Base-by-base conservation (phyloP, 305 asterid genomes). In the Withania somnifera region DNA sequence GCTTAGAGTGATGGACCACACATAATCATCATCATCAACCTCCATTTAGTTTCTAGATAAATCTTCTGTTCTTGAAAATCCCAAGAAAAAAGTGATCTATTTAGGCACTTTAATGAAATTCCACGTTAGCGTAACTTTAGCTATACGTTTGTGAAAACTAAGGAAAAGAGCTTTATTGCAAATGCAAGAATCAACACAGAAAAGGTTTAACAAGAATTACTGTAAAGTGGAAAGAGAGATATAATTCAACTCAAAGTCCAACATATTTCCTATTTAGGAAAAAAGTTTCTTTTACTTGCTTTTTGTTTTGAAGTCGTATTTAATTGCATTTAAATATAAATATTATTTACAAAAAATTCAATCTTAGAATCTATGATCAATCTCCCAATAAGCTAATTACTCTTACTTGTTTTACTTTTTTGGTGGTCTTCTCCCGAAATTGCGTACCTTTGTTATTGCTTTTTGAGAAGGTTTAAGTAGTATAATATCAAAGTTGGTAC, bases 101-200 rank as follows among this genome's bases (percentile, higher is more conserved):
- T 53, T 56, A 71, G 85, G 42, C 83, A 64, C 69, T 54, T 87
- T 40, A 79, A 78, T 38, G 53, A 73, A 78, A 60, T 61, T 85
- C 81, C 87, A 87, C 81, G 81, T 73, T 84, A 79, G 85, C 89
- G 86, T 85, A 60, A 85, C 89, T 91, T 91, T 88, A 87, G 86
- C 82, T 88, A 82, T 85, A 88, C 90, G 91, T 85, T 89, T 87
- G 93, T 84, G 87, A 82, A 84, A 82, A 69, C 77, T 84, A 84
- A 87, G 89, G 93, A 75, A 85, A 60, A 69, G 17, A 84, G 58
- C 87, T 53, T 89, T 86, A n/a, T 75, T 8, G 38, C 56, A 68
- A 71, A 52, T 80, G 82, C 34, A 61, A 78, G 78, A 85, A 86
- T 84, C 78, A 71, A 47, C 15, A 28, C 66, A 82, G 78, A 79